These are phyloP conservation scores for Leucogyrophana mollusca DNA, from an alignment of 768 basidiomycete species.

Conservation along the genomic window DNA sequence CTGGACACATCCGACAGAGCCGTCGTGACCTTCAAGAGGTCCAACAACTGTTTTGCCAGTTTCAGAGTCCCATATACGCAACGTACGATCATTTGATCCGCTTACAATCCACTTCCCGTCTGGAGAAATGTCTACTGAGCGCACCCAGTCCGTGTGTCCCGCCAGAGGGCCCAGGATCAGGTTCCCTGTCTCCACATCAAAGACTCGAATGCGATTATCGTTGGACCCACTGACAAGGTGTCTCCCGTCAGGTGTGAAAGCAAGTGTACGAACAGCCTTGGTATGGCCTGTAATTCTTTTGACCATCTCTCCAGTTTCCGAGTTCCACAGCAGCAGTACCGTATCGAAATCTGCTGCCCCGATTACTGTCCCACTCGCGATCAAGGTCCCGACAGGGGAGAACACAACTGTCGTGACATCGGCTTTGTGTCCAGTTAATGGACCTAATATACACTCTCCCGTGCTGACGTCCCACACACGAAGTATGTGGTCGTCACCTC, in stretches of 20 bases:
- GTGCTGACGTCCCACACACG: conserved; percentile 6
- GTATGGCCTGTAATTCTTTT: not conserved
- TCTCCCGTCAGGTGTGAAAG: conserved; percentile 12
- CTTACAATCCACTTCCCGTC: conserved; percentile 7
- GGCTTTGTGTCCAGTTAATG: conserved; percentile 13
- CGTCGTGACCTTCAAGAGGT: conserved; percentile 14
- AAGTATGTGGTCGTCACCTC: conserved; percentile 3
- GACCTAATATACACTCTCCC: not conserved
- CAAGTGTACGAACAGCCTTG: conserved; percentile 1
- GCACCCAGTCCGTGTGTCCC: not conserved
- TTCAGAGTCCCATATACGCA: conserved; percentile 31
- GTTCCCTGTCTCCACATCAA: not conserved
- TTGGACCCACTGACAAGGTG: conserved; percentile 10
- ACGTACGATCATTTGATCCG: conserved; percentile 25
- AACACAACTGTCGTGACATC: conserved; percentile 14
- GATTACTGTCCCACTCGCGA: conserved; percentile 5
- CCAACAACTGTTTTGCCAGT: conserved; percentile 34
- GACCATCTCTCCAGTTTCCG: conserved; percentile 3
- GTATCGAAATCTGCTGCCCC: not conserved
- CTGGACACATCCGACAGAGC: conserved; percentile 32
- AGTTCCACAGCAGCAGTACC: not conserved
- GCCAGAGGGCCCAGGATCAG: not conserved
- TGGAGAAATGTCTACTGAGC: not conserved
- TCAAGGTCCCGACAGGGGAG: conserved; percentile 15
- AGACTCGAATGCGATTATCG: conserved; percentile 6